These are phyloP conservation scores for Gossypium sturtianum DNA, from an alignment of 345 rosid genomes.

Conservation along the genomic window DNA sequence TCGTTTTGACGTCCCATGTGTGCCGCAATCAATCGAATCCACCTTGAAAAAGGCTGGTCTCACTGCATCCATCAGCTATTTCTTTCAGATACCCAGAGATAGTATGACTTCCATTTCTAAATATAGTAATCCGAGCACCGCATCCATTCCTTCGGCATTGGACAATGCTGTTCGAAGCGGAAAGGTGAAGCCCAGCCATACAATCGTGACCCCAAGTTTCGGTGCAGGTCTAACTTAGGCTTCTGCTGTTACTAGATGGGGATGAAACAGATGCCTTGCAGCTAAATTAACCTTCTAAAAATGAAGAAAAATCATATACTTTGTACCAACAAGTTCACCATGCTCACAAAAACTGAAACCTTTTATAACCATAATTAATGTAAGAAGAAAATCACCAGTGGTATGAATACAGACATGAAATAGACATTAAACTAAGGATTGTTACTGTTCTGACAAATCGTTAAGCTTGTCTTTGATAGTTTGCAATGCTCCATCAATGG, in stretches of 20 bases:
- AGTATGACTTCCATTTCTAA: background rate
- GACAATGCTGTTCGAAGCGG: slow-evolving; percentile 91
- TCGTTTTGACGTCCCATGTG: slow-evolving; percentile 76
- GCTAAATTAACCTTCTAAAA: slow-evolving; percentile 1
- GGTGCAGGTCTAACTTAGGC: slow-evolving; percentile 99
- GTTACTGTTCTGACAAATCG: slow-evolving; percentile 14
- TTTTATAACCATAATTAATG: background rate
- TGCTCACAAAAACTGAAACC: background rate
- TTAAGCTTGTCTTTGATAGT: slow-evolving; percentile 47
- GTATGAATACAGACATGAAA: background rate
- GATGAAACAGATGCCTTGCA: slow-evolving; percentile 33
- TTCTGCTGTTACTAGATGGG: slow-evolving; percentile 84
- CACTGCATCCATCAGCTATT: slow-evolving; percentile 76
- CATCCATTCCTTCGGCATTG: slow-evolving; percentile 87
- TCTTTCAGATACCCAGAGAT: background rate
- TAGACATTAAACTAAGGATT: background rate
- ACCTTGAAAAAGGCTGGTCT: slow-evolving; percentile 82
- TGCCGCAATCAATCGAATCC: slow-evolving; percentile 76
- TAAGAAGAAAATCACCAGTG: background rate
- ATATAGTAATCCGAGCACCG: slow-evolving; percentile 90
- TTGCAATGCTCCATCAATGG: slow-evolving; percentile 61
- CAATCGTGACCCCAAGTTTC: slow-evolving; percentile 75
- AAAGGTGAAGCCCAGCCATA: slow-evolving; percentile 73
- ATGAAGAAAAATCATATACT: slow-evolving; percentile 6
- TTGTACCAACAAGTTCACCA: too few species aligned